Conservation (phyloP, 208 protist species). For the Leishmania turanica region DNA sequence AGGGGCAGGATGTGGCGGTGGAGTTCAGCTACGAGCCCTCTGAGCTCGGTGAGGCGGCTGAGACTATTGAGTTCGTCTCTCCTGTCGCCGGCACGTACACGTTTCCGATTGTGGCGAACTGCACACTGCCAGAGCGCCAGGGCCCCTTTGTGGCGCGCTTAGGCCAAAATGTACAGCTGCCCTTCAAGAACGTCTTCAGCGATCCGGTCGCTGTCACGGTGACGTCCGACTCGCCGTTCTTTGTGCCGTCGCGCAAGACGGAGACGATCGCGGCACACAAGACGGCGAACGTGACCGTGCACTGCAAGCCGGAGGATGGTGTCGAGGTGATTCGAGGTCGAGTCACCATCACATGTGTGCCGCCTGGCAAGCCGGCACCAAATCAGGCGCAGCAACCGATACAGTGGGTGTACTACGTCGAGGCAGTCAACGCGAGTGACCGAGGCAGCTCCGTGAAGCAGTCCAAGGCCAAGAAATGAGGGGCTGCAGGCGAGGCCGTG, state of each 20-base stretch:
- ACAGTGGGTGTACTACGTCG: conserved; percentile 92
- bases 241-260: conserved; percentile 81
- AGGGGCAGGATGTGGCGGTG: conserved; percentile 90
- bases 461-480: conserved; percentile 17
- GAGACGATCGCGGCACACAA: conserved; percentile 89
- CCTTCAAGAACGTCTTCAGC: conserved; percentile 96
- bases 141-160: conserved; percentile 87
- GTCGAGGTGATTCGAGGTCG: conserved; percentile 31
- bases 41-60: conserved; percentile 73
- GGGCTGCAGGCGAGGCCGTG: background rate
- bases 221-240: conserved; percentile 80
- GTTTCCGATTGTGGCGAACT: conserved; percentile 90
- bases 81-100: conserved; percentile 89
- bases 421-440: conserved; percentile 34
- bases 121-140: conserved; percentile 91
- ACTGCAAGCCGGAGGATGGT: conserved; percentile 64
- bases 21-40: conserved; percentile 95
- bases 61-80: conserved; percentile 86
- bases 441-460: conserved; percentile 16
- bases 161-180: conserved; percentile 65
- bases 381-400: conserved; percentile 35
- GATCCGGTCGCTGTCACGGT: conserved; percentile 80
- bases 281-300: conserved; percentile 64
- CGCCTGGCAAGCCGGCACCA: conserved; percentile 36
- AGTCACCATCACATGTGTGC: conserved; percentile 40